Conservation (phyloP, 768 basidiomycete species). For the Trametopsis cervina region DNA sequence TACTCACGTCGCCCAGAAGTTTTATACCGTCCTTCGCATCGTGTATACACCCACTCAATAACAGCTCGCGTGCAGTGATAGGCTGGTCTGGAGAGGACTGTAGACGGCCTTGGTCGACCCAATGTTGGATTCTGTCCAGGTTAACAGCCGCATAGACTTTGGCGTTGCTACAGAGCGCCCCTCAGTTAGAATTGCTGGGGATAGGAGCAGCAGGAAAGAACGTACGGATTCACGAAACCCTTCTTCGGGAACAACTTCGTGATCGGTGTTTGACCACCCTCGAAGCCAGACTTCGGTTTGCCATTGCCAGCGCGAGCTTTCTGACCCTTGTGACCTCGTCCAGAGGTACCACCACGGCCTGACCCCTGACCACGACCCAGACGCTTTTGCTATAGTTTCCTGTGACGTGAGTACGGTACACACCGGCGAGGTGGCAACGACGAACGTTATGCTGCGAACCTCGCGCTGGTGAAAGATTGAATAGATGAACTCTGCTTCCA, state of each 20-base stretch:
- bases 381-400: slow-evolving; percentile 71
- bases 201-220: slow-evolving; percentile 15
- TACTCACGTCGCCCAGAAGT: slow-evolving; percentile 68
- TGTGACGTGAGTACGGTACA: background rate
- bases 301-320: slow-evolving; percentile 88
- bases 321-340: slow-evolving; percentile 93
- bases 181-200: background rate
- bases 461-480: slow-evolving; percentile 63
- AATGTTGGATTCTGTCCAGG: slow-evolving; percentile 81
- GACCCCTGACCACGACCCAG: slow-evolving; percentile 92
- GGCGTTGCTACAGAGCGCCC: slow-evolving; percentile 44
- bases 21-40: slow-evolving; percentile 88
- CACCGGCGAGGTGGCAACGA: background rate
- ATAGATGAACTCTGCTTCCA: slow-evolving; percentile 51
- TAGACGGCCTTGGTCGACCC: slow-evolving; percentile 83
- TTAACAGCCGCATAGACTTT: slow-evolving; percentile 81
- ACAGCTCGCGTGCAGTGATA: slow-evolving; percentile 81
- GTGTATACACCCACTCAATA: slow-evolving; percentile 86
- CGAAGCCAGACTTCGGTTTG: slow-evolving; percentile 76
- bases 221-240: slow-evolving; percentile 90
- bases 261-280: slow-evolving; percentile 96
- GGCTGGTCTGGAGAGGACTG: slow-evolving; percentile 70
- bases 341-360: slow-evolving; percentile 86
- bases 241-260: slow-evolving; percentile 87
- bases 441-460: slow-evolving; percentile 65